phyloP scores from a whole-genome alignment of 164 flowering plant genomes.

The Nymphaea thermarum region DNA sequence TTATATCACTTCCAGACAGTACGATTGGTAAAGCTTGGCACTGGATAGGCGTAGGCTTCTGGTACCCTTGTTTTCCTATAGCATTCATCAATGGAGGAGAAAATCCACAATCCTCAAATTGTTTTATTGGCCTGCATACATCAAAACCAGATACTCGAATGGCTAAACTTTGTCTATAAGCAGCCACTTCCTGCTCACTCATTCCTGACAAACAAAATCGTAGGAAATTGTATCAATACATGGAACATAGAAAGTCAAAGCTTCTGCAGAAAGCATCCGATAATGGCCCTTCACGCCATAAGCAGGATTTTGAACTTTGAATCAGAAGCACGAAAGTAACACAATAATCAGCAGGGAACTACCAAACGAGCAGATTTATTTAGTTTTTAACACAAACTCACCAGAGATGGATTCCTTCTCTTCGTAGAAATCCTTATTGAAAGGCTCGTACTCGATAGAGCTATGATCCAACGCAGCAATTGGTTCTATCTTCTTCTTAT shows the following conservation, averaged over 20 bases:
- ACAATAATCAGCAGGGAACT: too few relatives aligned
- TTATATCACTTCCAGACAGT: constrained; percentile 85
- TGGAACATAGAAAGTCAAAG: not conserved
- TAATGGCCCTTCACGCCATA: too few relatives aligned
- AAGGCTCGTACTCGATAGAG: constrained; percentile 67
- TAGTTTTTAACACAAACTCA: constrained; percentile 8
- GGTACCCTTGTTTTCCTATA: constrained; percentile 77
- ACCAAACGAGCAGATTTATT: too few relatives aligned
- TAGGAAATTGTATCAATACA: not conserved
- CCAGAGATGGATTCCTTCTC: constrained; percentile 78
- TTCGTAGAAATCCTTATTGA: constrained; percentile 88
- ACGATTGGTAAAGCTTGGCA: constrained; percentile 88
- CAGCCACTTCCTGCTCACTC: constrained; percentile 78
- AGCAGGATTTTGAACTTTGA: too few relatives aligned
- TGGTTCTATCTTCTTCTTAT: constrained; percentile 89
- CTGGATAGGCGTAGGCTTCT: constrained; percentile 89
- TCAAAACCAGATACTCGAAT: constrained; percentile 98
- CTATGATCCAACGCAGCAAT: constrained; percentile 83
- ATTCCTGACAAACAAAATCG: constrained; percentile 35
- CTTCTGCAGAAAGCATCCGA: not conserved
- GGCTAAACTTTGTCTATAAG: constrained; percentile 55
- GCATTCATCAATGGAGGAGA: constrained; percentile 68
- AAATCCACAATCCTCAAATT: constrained; percentile 85
- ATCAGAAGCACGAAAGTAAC: too few relatives aligned
- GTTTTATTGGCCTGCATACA: constrained; percentile 74